A percentile compares a stretch with the other conserved stretches of the same genome.
These are phyloP conservation scores for Mortierella sp. DNA, from an alignment of 371 early-diverging fungal species.

Conservation along the genomic window DNA sequence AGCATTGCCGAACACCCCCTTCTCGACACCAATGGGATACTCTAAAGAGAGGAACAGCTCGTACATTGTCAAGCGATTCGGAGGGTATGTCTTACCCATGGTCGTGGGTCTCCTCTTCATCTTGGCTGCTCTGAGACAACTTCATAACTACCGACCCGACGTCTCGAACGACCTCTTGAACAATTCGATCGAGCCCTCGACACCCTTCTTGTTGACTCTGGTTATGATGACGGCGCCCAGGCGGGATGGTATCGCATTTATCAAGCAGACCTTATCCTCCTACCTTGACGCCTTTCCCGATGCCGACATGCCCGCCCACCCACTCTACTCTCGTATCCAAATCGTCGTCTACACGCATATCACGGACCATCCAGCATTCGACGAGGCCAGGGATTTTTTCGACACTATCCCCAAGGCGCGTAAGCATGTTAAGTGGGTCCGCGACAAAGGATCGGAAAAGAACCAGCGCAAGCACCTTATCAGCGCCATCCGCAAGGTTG, in stretches of 20 bases:
- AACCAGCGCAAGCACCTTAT: slow-evolving; percentile 73
- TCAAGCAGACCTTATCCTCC: slow-evolving; percentile 67
- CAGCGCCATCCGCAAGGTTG: slow-evolving; percentile 64
- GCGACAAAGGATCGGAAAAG: slow-evolving; percentile 64
- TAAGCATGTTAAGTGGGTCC: slow-evolving; percentile 68
- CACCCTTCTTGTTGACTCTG: slow-evolving; percentile 66
- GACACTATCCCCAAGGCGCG: slow-evolving; percentile 64
- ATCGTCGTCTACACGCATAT: slow-evolving; percentile 74
- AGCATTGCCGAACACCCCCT: background rate
- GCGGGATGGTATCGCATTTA: slow-evolving; percentile 66
- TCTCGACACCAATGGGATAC: background rate
- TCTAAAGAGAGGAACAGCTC: slow-evolving; percentile 7
- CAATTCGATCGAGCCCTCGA: slow-evolving; percentile 54
- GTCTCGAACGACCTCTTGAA: slow-evolving; percentile 59
- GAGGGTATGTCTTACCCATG: slow-evolving; percentile 30
- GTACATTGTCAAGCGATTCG: slow-evolving; percentile 16
- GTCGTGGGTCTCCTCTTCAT: slow-evolving; percentile 14
- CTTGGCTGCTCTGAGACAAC: slow-evolving; percentile 33
- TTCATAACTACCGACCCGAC: slow-evolving; percentile 60
- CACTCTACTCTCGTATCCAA: slow-evolving; percentile 68
- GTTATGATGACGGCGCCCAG: slow-evolving; percentile 76
- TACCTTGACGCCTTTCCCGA: slow-evolving; percentile 69
- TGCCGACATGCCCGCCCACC: slow-evolving; percentile 48
- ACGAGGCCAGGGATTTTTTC: slow-evolving; percentile 61
- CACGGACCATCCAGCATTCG: slow-evolving; percentile 67